Percentiles rank a stretch among this genome's conserved stretches.
Conservation (phyloP, 208 protist genomes). For the Leishmania guyanensis region DNA sequence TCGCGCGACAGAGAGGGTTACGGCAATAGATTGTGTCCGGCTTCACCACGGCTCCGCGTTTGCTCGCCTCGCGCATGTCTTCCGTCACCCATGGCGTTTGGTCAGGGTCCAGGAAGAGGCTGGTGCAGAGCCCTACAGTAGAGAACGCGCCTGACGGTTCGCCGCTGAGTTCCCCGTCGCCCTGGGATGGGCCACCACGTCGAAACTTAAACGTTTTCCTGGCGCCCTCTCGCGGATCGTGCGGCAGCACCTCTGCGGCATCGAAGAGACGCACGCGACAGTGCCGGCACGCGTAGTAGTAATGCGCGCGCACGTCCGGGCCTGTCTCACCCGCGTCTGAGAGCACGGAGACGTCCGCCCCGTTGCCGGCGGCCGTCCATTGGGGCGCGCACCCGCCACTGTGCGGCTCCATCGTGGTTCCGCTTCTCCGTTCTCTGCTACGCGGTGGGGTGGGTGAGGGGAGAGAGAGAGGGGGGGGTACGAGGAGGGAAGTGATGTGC, state of each 20-base stretch:
- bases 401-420: neutral
- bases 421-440: neutral
- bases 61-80: slow-evolving; percentile 54
- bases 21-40: slow-evolving; percentile 89
- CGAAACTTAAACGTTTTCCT: slow-evolving; percentile 56
- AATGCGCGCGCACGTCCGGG: too few species aligned
- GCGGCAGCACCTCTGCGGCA: slow-evolving; percentile 47
- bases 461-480: neutral
- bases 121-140: slow-evolving; percentile 57
- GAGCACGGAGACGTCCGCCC: neutral
- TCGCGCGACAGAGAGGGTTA: slow-evolving; percentile 58
- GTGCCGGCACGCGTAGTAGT: slow-evolving; percentile 61
- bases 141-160: neutral
- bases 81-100: slow-evolving; percentile 64
- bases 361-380: neutral
- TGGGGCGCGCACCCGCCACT: neutral
- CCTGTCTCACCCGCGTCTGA: neutral
- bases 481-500: neutral
- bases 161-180: slow-evolving; percentile 10
- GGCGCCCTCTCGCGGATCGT: slow-evolving; percentile 38
- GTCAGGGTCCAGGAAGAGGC: slow-evolving; percentile 86
- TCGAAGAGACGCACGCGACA: slow-evolving; percentile 63
- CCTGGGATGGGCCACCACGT: slow-evolving; percentile 13
- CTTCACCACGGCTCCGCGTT: slow-evolving; percentile 38
- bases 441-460: neutral